Base-by-base conservation (phyloP, 108 stramenopile genomes). In the Pseudonitzschia pungens region DNA sequence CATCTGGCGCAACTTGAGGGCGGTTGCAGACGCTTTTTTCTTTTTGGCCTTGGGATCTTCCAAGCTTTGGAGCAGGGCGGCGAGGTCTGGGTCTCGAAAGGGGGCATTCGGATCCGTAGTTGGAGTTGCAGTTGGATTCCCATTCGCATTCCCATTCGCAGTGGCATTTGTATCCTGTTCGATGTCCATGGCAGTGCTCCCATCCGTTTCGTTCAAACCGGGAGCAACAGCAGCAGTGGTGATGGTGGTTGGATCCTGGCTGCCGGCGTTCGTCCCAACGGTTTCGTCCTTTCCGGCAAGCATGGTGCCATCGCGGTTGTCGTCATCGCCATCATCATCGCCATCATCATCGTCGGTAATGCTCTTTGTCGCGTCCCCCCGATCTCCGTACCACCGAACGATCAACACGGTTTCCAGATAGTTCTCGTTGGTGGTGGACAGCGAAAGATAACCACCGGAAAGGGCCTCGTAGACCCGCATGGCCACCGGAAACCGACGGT, bases 401-500 rank as follows among this genome's bases (percentile, higher is more conserved):
- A 85, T 58, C 15, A 85, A 12, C 32, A 58, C 71, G 29, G 76
- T 62, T 2, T 55, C 54, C 4, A 55, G 26, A 55, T 55, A 55
- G 26, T 55, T 55, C 1, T 77, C n/a, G 50, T 27, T 73, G 33
- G 9, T 67, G 2, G 48, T 24, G 22, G 48, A 43, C 50, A 68
- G 43, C 14, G 58, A 32, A 50, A 85, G 22, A 51, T 62, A 77
- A 10, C 64, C 70, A 52, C 54, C 29, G 3, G 59, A 44, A 0
- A 77, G 63, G 26, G 85, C 85, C 50, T 86, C 85, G 31, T 86
- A 80, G 0, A 86, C 56, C 26, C 85, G 42, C 85, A 82, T 82
- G 27, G 66, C 18, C 12, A 64, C 31, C 9, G 85, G 81, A 16
- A 86, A 72, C 28, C 77, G 72, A 15, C 59, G 52, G 60, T 82